Evolutionary conservation across 192 early-diverging fungal species (phyloP).

Genomic region (Umbelopsis sp.): DNA sequence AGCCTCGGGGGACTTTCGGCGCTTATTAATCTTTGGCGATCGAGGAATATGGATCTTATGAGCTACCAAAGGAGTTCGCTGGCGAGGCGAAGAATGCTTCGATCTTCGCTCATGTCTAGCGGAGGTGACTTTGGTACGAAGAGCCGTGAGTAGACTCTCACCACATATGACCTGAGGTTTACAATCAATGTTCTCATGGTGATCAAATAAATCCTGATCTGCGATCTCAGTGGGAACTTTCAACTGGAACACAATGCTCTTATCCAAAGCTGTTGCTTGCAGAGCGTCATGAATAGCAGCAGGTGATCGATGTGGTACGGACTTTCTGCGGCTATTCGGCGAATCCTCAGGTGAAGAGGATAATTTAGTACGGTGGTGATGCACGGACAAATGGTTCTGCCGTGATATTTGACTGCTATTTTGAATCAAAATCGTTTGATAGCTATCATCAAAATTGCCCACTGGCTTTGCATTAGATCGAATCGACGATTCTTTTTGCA

Average conservation of each 20-base stretch:
- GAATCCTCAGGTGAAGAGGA: slow-evolving; percentile 8
- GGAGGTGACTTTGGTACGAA: slow-evolving; percentile 26
- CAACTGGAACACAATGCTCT: slow-evolving; percentile 33
- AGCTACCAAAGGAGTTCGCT: background rate
- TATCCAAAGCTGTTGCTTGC: slow-evolving; percentile 23
- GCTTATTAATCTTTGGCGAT: slow-evolving; percentile 4
- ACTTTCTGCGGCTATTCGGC: slow-evolving; percentile 26
- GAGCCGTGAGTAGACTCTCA: slow-evolving; percentile 24
- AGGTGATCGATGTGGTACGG: slow-evolving; percentile 37
- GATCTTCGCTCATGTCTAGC: slow-evolving; percentile 17
- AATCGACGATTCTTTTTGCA: slow-evolving; percentile 4
- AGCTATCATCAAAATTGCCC: background rate
- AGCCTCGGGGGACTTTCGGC: background rate
- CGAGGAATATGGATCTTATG: slow-evolving; percentile 3
- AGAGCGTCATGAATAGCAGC: slow-evolving; percentile 28
- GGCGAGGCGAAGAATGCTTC: background rate
- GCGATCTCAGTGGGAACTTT: slow-evolving; percentile 10
- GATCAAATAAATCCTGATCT: slow-evolving; percentile 1
- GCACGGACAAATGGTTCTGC: slow-evolving; percentile 21
- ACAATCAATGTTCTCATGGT: background rate
- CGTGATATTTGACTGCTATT: background rate
- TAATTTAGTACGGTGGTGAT: slow-evolving; percentile 7
- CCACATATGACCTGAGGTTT: slow-evolving; percentile 33
- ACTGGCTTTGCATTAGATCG: slow-evolving; percentile 14
- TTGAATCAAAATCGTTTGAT: background rate